Evolutionary conservation across 495 filamentous ascomycete species (phyloP).

Genomic region (Bombardia bombarda): DNA sequence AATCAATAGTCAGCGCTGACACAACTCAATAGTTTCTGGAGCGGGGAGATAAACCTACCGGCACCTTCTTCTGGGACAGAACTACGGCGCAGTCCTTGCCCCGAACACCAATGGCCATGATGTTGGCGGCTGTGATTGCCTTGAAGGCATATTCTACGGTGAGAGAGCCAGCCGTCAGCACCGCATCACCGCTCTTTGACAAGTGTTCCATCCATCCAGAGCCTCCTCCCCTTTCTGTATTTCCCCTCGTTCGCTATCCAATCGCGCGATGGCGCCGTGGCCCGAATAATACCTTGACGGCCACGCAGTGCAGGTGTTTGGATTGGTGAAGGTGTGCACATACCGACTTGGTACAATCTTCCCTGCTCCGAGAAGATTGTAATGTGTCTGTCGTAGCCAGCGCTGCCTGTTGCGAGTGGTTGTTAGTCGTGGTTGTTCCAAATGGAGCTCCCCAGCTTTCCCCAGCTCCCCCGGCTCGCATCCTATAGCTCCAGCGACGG

Average conservation of each 20-base stretch:
- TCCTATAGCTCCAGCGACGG: too few relatives aligned
- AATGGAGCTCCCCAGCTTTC: conserved; percentile 16
- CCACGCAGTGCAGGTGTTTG: background rate
- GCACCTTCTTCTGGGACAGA: conserved; percentile 98
- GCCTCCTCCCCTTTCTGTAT: background rate
- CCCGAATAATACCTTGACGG: background rate
- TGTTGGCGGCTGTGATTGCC: conserved; percentile 97
- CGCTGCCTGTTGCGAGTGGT: conserved; percentile 58
- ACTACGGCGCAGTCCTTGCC: conserved; percentile 97
- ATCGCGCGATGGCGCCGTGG: background rate
- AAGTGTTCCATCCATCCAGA: too few relatives aligned
- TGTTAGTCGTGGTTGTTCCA: background rate
- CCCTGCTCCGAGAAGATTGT: conserved; percentile 99
- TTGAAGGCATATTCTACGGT: conserved; percentile 99
- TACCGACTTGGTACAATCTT: conserved; percentile 98
- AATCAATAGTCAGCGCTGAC: too few relatives aligned
- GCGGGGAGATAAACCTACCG: conserved; percentile 77
- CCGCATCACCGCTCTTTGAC: too few relatives aligned
- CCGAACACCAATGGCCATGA: conserved; percentile 90
- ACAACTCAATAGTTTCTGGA: too few relatives aligned
- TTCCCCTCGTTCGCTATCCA: background rate
- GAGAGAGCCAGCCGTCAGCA: conserved; percentile 21
- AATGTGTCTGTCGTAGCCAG: conserved; percentile 96
- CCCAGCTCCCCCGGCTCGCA: too few relatives aligned
- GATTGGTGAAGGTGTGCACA: too few relatives aligned